These are phyloP conservation scores for Berkeleyomyces basicola DNA, from an alignment of 2,329 filamentous ascomycete species.

Conservation along the genomic window DNA sequence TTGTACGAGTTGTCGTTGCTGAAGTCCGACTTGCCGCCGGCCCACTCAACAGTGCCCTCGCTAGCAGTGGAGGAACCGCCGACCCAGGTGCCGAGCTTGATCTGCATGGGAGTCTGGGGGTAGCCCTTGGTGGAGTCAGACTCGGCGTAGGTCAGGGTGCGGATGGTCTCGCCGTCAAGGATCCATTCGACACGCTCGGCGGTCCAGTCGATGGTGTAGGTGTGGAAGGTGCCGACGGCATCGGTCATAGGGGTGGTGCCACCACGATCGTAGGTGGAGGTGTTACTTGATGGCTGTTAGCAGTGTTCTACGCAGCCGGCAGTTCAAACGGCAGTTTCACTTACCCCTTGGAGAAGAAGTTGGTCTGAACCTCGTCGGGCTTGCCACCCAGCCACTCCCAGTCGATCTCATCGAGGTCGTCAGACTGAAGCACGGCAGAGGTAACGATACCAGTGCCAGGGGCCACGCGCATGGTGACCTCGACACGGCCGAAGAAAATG, in stretches of 20 bases:
- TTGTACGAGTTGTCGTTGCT: constrained; percentile 24
- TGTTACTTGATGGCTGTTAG: constrained; percentile 24
- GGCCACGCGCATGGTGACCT: constrained; percentile 62
- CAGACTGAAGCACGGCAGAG: constrained; percentile 75
- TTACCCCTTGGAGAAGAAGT: constrained; percentile 62
- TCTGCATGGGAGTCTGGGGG: constrained; percentile 58
- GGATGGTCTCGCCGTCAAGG: constrained; percentile 44
- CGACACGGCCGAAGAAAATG: constrained; percentile 89
- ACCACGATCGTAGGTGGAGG: constrained; percentile 46
- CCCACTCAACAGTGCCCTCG: constrained; percentile 55
- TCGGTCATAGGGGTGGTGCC: constrained; percentile 35
- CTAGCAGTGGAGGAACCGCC: constrained; percentile 40
- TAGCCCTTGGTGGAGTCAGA: constrained; percentile 41
- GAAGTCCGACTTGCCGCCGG: constrained; percentile 40
- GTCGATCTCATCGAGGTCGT: constrained; percentile 82
- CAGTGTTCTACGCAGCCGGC: too few relatives aligned
- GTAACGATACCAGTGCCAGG: constrained; percentile 76
- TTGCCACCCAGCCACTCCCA: constrained; percentile 87
- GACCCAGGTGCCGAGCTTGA: constrained; percentile 54
- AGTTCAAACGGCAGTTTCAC: not conserved
- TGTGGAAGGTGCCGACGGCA: constrained; percentile 39
- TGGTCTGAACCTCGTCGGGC: constrained; percentile 60
- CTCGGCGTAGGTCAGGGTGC: constrained; percentile 42
- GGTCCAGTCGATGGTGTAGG: constrained; percentile 54
- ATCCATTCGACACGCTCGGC: constrained; percentile 45